Conservation (phyloP, 2,329 filamentous ascomycete genomes). For the Paradendryphiella salina region DNA sequence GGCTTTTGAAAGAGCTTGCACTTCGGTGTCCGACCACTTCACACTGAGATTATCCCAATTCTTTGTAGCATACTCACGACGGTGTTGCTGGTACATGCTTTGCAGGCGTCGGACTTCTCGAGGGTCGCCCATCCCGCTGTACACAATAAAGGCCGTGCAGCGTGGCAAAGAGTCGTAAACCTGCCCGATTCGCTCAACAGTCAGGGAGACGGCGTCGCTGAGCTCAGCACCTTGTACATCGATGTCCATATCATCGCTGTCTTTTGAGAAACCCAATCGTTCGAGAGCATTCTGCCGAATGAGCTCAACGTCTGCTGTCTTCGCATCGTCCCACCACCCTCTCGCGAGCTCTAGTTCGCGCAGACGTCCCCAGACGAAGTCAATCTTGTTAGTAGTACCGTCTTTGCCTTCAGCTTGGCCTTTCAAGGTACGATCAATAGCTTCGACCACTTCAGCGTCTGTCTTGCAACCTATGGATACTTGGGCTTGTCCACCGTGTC, state of each 20-base stretch:
- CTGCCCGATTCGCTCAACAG: slow-evolving; percentile 55
- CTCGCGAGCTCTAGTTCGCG: slow-evolving; percentile 63
- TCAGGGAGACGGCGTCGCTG: slow-evolving; percentile 53
- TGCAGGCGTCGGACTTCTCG: slow-evolving; percentile 60
- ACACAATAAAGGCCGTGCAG: slow-evolving; percentile 65
- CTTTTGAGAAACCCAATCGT: slow-evolving; percentile 26
- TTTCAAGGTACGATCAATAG: slow-evolving; percentile 57
- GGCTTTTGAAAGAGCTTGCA: slow-evolving; percentile 61
- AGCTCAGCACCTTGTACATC: slow-evolving; percentile 43
- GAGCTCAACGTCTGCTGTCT: slow-evolving; percentile 44
- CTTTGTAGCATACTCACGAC: slow-evolving; percentile 60
- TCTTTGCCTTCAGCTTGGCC: slow-evolving; percentile 50
- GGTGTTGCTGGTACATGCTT: slow-evolving; percentile 59
- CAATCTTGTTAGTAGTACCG: slow-evolving; percentile 58
- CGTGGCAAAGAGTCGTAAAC: slow-evolving; percentile 61
- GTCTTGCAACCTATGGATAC: slow-evolving; percentile 60
- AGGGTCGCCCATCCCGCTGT: slow-evolving; percentile 66
- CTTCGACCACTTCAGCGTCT: slow-evolving; percentile 62
- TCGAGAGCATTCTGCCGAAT: slow-evolving; percentile 35
- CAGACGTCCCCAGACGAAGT: slow-evolving; percentile 66
- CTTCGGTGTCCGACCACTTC: slow-evolving; percentile 67
- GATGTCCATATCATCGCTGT: slow-evolving; percentile 23
- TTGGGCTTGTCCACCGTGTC: slow-evolving; percentile 60
- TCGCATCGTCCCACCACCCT: slow-evolving; percentile 62
- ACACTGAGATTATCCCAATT: slow-evolving; percentile 67